Evolutionary conservation across 345 rosid species (phyloP).

Genomic region (Brassica cretica): DNA sequence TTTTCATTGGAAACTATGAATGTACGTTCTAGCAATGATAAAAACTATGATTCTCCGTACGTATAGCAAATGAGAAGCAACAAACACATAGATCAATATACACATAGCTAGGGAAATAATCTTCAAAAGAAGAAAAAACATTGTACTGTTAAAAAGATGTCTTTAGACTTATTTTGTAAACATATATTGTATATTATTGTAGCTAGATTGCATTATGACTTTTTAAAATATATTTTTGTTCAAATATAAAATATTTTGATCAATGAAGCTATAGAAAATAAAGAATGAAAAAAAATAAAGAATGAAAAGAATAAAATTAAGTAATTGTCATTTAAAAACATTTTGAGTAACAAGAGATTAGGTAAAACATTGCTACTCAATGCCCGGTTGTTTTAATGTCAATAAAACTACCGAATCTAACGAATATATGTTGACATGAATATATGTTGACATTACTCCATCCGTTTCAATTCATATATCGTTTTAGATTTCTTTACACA

Average conservation of each 20-base stretch:
- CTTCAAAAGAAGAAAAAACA: not conserved
- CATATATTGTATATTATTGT: not conserved
- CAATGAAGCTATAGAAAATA: not conserved
- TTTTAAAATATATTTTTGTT: not conserved
- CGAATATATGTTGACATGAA: too few species aligned
- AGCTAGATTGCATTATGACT: not conserved
- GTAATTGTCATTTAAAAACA: not conserved
- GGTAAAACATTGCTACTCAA: constrained; percentile 5
- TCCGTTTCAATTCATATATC: too few species aligned
- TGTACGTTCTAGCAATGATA: not conserved
- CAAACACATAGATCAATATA: not conserved
- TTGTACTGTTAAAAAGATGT: not conserved
- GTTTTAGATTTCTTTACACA: too few species aligned
- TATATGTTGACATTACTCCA: too few species aligned
- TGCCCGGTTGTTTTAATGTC: constrained; percentile 17
- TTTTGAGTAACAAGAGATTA: not conserved
- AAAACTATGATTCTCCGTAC: not conserved
- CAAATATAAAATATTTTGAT: not conserved
- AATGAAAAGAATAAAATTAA: not conserved
- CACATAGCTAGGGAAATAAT: too few species aligned
- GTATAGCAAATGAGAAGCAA: not conserved
- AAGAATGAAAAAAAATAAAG: not conserved
- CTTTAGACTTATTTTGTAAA: not conserved
- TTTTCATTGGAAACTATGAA: not conserved
- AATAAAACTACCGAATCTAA: not conserved